Percentiles rank a stretch among this genome's conserved stretches.
Conservation (phyloP, 495 filamentous ascomycete species). For the Talaromyces nanjingensis region DNA sequence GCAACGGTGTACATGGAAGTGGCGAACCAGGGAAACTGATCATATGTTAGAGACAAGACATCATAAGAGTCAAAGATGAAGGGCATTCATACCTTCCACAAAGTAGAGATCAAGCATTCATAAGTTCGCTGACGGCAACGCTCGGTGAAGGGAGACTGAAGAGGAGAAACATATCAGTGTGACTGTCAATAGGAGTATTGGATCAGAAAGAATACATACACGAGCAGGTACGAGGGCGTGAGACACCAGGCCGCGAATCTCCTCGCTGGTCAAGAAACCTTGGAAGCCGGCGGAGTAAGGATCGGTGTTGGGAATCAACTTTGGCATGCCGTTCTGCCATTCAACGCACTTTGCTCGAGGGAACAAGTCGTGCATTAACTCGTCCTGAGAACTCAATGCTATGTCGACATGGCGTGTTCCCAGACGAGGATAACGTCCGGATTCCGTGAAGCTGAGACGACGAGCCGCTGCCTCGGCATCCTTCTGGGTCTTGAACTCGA, state of each 20-base stretch:
- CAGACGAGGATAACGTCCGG: constrained; percentile 46
- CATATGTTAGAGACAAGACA: constrained; percentile 8
- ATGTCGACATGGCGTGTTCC: constrained; percentile 61
- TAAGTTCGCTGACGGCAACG: constrained; percentile 66
- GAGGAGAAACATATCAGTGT: constrained; percentile 4
- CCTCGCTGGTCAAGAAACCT: constrained; percentile 63
- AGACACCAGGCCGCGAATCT: constrained; percentile 59
- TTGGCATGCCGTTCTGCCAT: constrained; percentile 49
- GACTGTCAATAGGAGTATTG: not conserved
- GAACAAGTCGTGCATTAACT: constrained; percentile 61
- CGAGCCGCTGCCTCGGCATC: constrained; percentile 45
- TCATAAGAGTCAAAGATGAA: not conserved
- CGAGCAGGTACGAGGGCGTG: constrained; percentile 61
- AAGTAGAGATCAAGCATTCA: constrained; percentile 67
- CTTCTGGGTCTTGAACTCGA: constrained; percentile 51
- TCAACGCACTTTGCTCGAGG: constrained; percentile 55
- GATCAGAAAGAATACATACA: constrained; percentile 37
- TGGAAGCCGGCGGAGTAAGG: constrained; percentile 60
- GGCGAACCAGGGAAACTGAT: constrained; percentile 62
- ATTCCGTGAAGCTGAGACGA: constrained; percentile 36
- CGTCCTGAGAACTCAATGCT: constrained; percentile 50
- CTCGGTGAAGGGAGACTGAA: constrained; percentile 54
- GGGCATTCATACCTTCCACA: constrained; percentile 51
- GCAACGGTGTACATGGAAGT: constrained; percentile 54
- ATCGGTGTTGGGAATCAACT: constrained; percentile 31